Percentiles rank a stretch among this genome's conserved stretches.
Conservation (phyloP, 2,329 filamentous ascomycete species). For the Verticillium klebahnii region DNA sequence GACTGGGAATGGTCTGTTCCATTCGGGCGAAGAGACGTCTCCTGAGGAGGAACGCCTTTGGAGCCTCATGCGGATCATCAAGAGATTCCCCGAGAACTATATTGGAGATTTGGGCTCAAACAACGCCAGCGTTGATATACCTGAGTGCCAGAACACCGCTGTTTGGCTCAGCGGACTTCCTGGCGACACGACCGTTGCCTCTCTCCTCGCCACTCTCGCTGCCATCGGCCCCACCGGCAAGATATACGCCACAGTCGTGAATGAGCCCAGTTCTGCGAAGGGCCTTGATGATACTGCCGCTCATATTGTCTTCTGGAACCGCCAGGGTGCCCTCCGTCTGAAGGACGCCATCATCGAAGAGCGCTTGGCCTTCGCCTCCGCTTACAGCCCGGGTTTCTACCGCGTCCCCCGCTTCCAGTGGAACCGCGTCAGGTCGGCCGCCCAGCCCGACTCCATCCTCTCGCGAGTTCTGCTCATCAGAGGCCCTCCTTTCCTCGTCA, state of each 20-base stretch:
- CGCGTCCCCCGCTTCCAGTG: background rate
- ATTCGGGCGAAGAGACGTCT: no score
- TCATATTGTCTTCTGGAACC: constrained; percentile 4
- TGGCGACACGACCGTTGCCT: background rate
- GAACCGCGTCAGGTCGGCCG: constrained; percentile 3
- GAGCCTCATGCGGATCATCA: no score
- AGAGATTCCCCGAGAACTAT: no score
- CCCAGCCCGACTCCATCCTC: background rate
- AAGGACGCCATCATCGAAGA: background rate
- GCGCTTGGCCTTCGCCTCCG: background rate
- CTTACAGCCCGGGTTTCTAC: background rate
- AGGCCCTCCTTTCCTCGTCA: background rate
- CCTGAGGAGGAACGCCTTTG: no score
- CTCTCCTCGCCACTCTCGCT: background rate
- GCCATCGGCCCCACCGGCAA: background rate
- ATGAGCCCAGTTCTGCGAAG: background rate
- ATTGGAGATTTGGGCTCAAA: no score
- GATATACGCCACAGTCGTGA: background rate
- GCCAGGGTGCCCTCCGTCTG: constrained; percentile 1
- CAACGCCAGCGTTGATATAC: no score
- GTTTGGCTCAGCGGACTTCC: constrained; percentile 1
- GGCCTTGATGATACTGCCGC: background rate
- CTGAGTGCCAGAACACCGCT: background rate
- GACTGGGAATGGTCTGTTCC: no score
- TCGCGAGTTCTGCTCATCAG: constrained; percentile 1